Evolutionary conservation across 352 stramenopile species (phyloP).

Genomic region (Phytophthora foliorum): DNA sequence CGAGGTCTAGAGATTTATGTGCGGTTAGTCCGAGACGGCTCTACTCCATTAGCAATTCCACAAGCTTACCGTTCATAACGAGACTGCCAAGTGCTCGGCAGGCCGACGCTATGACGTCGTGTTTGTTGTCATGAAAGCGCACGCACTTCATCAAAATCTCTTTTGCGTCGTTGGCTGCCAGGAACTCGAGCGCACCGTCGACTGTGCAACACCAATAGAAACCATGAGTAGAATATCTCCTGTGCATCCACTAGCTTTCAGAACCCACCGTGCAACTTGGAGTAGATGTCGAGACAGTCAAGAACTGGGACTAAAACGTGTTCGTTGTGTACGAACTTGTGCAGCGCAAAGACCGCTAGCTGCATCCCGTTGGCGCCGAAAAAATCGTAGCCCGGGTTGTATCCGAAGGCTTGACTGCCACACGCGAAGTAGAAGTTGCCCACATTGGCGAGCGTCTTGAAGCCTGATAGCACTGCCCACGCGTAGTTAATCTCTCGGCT

Average conservation of each 20-base stretch:
- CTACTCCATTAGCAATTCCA: neutral
- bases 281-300: constrained; percentile 76
- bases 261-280: constrained; percentile 69
- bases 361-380: constrained; percentile 72
- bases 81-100: constrained; percentile 74
- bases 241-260: neutral
- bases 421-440: constrained; percentile 87
- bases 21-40: neutral
- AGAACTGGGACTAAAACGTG: constrained; percentile 69
- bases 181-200: constrained; percentile 71
- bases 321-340: constrained; percentile 83
- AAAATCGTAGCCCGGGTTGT: constrained; percentile 76
- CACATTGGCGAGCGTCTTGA: constrained; percentile 72
- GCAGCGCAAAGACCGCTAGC: constrained; percentile 72
- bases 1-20: constrained; percentile 49
- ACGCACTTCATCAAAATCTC: constrained; percentile 81
- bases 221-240: neutral
- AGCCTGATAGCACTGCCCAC: constrained; percentile 76
- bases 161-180: constrained; percentile 58
- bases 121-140: constrained; percentile 84
- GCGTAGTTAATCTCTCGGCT: constrained; percentile 83
- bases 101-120: constrained; percentile 67
- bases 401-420: constrained; percentile 66
- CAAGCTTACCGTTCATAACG: constrained; percentile 71
- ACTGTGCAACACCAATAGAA: constrained; percentile 36